Conservation (phyloP, 441 rosid species). For the Manihot esculenta region DNA sequence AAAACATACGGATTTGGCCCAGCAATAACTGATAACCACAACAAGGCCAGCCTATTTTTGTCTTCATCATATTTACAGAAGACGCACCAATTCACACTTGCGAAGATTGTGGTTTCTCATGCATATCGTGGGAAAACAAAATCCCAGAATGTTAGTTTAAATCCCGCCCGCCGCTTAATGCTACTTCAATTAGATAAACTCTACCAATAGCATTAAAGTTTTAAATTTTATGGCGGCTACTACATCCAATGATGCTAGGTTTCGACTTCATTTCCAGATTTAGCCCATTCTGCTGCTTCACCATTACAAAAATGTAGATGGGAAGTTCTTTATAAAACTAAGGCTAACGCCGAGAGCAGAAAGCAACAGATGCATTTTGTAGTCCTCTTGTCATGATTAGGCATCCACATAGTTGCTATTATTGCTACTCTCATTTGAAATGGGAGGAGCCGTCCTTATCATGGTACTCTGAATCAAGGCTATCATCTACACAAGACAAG, state of each 20-base stretch:
- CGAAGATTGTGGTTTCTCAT: no score
- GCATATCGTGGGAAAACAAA: no score
- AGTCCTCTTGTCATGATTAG: constrained; percentile 16
- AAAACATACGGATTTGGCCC: no score
- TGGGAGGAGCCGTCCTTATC: constrained; percentile 60
- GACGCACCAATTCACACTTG: no score
- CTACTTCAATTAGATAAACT: constrained; percentile 6
- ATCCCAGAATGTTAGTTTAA: no score
- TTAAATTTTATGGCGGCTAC: background rate
- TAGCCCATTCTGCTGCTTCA: background rate
- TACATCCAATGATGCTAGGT: no score
- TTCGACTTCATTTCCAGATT: constrained; percentile 10
- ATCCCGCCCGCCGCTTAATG: no score
- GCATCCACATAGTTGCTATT: constrained; percentile 28
- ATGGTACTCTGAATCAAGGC: constrained; percentile 73
- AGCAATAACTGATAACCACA: no score
- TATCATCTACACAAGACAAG: constrained; percentile 43
- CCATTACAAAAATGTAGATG: background rate
- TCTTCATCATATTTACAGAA: no score
- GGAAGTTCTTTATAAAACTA: background rate
- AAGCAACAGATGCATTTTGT: background rate
- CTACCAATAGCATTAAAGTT: background rate
- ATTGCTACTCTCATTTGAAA: constrained; percentile 28
- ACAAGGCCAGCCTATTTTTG: no score
- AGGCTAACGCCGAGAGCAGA: background rate